phyloP scores from a whole-genome alignment of 768 basidiomycete species.

The Termitomyces sp. region DNA sequence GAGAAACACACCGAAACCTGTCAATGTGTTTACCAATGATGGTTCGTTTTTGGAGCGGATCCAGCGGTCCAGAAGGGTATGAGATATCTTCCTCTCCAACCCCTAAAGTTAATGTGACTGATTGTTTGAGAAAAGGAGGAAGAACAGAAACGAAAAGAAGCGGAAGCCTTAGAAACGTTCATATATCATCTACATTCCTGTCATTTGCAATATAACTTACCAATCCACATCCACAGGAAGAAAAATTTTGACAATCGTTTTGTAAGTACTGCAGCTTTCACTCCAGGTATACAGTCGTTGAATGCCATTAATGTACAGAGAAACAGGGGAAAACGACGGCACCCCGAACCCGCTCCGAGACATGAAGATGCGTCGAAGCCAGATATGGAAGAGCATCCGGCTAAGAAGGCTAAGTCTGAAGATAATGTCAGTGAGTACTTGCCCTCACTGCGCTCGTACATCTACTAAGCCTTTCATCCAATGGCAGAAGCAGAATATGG shows the following conservation, averaged over 20 bases:
- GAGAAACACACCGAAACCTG: slow-evolving; percentile 34
- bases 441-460: neutral
- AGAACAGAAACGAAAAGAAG: slow-evolving; percentile 48
- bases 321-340: slow-evolving; percentile 51
- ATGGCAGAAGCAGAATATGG: slow-evolving; percentile 26
- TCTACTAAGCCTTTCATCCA: slow-evolving; percentile 4
- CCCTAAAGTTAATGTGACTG: neutral
- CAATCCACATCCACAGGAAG: slow-evolving; percentile 35
- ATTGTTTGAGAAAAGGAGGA: slow-evolving; percentile 36
- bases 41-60: slow-evolving; percentile 65
- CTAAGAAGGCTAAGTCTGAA: slow-evolving; percentile 33
- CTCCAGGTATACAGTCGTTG: neutral
- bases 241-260: slow-evolving; percentile 49
- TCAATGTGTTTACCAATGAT: slow-evolving; percentile 63
- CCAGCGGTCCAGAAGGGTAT: slow-evolving; percentile 47
- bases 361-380: neutral
- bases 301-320: slow-evolving; percentile 26
- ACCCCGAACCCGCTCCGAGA: slow-evolving; percentile 27
- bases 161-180: slow-evolving; percentile 47
- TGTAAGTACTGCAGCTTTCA: slow-evolving; percentile 6
- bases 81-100: neutral
- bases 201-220: neutral
- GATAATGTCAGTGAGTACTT: slow-evolving; percentile 25
- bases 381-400: slow-evolving; percentile 25
- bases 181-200: slow-evolving; percentile 1